Conservation (phyloP, 306 rosid species). For the Herpetospermum pedunculosum region DNA sequence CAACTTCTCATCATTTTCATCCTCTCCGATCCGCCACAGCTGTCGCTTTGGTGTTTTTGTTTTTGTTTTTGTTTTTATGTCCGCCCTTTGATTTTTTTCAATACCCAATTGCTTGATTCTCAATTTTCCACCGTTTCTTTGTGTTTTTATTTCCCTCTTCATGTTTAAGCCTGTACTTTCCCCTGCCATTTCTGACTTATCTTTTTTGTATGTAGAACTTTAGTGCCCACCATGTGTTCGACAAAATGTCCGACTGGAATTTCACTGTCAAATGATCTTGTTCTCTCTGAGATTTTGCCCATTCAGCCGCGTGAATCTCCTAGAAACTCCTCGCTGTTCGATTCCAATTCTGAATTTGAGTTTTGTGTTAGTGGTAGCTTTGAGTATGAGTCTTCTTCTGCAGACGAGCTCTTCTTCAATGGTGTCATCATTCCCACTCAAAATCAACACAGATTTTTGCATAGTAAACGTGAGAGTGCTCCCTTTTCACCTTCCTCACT, state of each 20-base stretch:
- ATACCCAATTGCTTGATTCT: neutral
- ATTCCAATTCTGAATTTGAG: slow-evolving; percentile 51
- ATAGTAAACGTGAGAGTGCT: neutral
- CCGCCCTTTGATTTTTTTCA: neutral
- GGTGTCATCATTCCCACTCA: slow-evolving; percentile 62
- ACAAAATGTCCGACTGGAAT: neutral
- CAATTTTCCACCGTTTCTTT: neutral
- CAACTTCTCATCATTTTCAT: neutral
- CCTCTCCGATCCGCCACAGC: neutral
- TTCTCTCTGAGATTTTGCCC: neutral
- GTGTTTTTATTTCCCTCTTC: neutral
- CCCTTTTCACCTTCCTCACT: slow-evolving; percentile 14
- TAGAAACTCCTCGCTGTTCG: neutral
- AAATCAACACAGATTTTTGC: slow-evolving; percentile 18
- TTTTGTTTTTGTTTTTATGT: neutral
- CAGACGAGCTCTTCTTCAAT: slow-evolving; percentile 91
- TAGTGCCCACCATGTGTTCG: neutral
- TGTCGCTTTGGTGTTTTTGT: neutral
- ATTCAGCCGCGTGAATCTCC: neutral
- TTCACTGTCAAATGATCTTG: neutral
- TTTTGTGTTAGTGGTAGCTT: slow-evolving; percentile 29
- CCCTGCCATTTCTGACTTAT: neutral
- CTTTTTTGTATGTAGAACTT: neutral
- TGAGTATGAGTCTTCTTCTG: slow-evolving; percentile 44
- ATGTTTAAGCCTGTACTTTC: neutral